phyloP scores from a whole-genome alignment of 192 early-diverging fungal species.

The Entomortierella beljakovae region DNA sequence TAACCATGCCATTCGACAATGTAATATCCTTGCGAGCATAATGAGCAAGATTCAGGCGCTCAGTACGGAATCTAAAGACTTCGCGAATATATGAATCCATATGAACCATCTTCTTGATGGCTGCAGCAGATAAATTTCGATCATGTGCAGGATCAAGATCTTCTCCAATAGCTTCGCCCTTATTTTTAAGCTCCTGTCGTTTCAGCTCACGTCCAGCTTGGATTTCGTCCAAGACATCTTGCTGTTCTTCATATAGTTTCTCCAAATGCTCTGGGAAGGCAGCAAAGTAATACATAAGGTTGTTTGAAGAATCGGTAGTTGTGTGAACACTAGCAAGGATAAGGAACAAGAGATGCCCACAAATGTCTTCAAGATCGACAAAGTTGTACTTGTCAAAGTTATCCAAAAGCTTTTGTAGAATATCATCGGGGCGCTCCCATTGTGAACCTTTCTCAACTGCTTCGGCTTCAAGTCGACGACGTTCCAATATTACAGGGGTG shows the following conservation, averaged over 20 bases:
- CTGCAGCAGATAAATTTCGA: conserved; percentile 11
- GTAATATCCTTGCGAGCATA: conserved; percentile 39
- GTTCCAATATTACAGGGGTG: conserved; percentile 32
- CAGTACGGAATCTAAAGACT: conserved; percentile 38
- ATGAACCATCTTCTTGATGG: conserved; percentile 53
- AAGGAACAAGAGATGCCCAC: conserved; percentile 40
- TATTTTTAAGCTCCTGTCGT: conserved; percentile 11
- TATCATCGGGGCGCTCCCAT: conserved; percentile 45
- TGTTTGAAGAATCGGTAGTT: conserved; percentile 39
- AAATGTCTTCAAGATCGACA: conserved; percentile 41
- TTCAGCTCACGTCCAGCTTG: conserved; percentile 23
- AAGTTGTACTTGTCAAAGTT: conserved; percentile 44
- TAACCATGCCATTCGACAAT: conserved; percentile 42
- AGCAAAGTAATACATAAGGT: conserved; percentile 45
- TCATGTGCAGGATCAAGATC: conserved; percentile 40
- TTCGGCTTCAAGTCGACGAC: conserved; percentile 27
- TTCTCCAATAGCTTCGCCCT: conserved; percentile 24
- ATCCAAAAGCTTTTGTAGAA: conserved; percentile 52
- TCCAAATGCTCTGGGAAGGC: conserved; percentile 31
- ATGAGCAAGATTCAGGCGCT: conserved; percentile 17
- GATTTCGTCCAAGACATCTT: conserved; percentile 28
- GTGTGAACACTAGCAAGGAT: conserved; percentile 52
- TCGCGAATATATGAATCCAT: conserved; percentile 58
- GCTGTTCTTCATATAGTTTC: conserved; percentile 50
- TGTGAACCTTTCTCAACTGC: conserved; percentile 5